Base-by-base conservation (phyloP, 2,329 filamentous ascomycete genomes). In the Fusarium sp. region DNA sequence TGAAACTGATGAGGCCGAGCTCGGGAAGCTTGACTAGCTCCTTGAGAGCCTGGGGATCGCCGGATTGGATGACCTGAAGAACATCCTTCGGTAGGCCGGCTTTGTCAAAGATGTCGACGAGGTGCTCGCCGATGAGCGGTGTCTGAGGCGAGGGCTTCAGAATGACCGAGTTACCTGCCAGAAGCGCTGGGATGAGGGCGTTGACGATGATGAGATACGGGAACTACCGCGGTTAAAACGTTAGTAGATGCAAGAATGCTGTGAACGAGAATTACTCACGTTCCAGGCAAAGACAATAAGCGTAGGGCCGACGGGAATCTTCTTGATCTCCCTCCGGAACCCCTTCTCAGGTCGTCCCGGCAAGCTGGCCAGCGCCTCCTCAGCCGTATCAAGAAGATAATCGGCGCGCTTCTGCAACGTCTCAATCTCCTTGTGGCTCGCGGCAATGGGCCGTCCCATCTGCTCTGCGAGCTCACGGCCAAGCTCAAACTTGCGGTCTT, bases 261-360 rank as follows among this genome's bases (percentile, higher is more conserved):
- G 4, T 10, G 9, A 6, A 22, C 1, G 5, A n/a, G 8, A 22
- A n/a, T 14, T 13, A 10, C 52, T 36, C 13, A 96, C 95, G 84
- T 98, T 98, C 95, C 95, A 98, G 0, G 95, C 93, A 84, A 98
- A 98, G 67, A 98, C 90, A 73, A 98, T 89, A 66, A 98, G 88
- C 18, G 96, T 93, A 9, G 95, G 94, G 1, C 95, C 95, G 62
- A 98, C 90, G 1, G 95, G 94, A 6, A 94, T 90, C 83, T 96
- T 97, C 82, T 91, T 92, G 80, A 98, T 94, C 80, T 93, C 97
- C 74, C 95, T 89, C 84, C 92, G 94, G 87, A 97, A 98, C 0
- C 95, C 95, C 78, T 92, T 90, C 84, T 98, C 94, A 3, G 90
- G 83, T 80, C 97, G 94, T 9, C 95, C 95, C 25, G 92, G 89